phyloP scores from a whole-genome alignment of 176 grass and related monocot genomes.

The Poa annua region DNA sequence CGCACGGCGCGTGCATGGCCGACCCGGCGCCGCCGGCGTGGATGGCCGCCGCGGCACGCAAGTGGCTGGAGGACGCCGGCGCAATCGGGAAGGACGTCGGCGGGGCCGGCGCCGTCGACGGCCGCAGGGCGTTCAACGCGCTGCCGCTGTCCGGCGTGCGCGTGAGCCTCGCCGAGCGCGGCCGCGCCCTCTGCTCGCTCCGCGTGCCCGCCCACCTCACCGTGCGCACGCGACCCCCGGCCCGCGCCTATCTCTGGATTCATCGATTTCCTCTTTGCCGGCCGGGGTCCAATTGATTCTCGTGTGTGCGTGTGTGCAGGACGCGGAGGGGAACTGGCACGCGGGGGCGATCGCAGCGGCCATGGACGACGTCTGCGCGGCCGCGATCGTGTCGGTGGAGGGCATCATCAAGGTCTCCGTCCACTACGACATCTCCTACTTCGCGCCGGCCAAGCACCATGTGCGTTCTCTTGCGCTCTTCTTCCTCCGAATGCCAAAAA shows the following conservation, averaged over 20 bases:
- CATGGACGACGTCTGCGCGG: slow-evolving; percentile 79
- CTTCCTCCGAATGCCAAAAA: neutral
- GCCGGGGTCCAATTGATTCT: neutral
- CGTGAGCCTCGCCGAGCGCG: slow-evolving; percentile 43
- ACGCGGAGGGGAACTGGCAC: slow-evolving; percentile 82
- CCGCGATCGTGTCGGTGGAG: slow-evolving; percentile 75
- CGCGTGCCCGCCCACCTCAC: slow-evolving; percentile 69
- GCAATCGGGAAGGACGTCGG: neutral
- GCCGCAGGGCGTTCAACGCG: slow-evolving; percentile 58
- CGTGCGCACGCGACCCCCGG: slow-evolving; percentile 17
- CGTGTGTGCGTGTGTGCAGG: slow-evolving; percentile 37
- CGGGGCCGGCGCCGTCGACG: neutral
- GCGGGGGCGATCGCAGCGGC: slow-evolving; percentile 67
- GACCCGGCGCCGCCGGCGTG: slow-evolving; percentile 26
- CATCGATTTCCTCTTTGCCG: neutral
- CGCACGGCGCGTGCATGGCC: slow-evolving; percentile 22
- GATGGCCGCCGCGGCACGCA: slow-evolving; percentile 47
- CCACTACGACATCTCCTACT: slow-evolving; percentile 71
- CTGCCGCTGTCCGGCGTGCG: slow-evolving; percentile 61
- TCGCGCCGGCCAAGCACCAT: slow-evolving; percentile 64
- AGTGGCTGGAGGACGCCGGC: slow-evolving; percentile 70
- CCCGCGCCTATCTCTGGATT: neutral
- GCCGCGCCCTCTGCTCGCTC: slow-evolving; percentile 61
- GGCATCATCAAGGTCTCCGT: slow-evolving; percentile 82
- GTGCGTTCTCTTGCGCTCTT: slow-evolving; percentile 27